Conservation (phyloP, 352 stramenopile species). For the Phytophthora tubulina region DNA sequence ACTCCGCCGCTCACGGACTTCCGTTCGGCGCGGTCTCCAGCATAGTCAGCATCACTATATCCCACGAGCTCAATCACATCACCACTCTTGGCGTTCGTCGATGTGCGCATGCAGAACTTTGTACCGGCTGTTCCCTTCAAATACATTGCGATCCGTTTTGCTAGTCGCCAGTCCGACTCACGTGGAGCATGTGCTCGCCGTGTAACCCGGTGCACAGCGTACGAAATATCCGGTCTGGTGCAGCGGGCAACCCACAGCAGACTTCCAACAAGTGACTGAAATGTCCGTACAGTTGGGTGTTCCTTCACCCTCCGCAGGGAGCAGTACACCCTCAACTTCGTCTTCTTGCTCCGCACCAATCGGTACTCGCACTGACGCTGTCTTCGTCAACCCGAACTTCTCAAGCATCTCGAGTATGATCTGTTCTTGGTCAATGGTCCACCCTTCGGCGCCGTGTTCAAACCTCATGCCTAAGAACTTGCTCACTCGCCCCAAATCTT, state of each 20-base stretch:
- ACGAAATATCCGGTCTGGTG: constrained; percentile 44
- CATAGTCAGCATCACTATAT: too few relatives aligned
- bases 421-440: not conserved
- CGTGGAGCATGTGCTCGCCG: constrained; percentile 25
- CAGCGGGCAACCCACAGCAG: constrained; percentile 48
- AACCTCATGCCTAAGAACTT: constrained; percentile 46
- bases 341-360: constrained; percentile 15
- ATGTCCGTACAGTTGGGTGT: constrained; percentile 26
- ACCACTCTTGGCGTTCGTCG: too few relatives aligned
- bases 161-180: constrained; percentile 16
- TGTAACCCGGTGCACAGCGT: constrained; percentile 32
- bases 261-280: constrained; percentile 49
- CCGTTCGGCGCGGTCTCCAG: too few relatives aligned
- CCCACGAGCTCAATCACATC: too few relatives aligned
- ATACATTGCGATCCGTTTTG: constrained; percentile 36
- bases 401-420: not conserved
- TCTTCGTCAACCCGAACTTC: not conserved
- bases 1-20: constrained; percentile 37
- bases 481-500: constrained; percentile 33
- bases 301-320: not conserved
- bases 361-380: constrained; percentile 8
- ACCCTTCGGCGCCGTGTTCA: not conserved
- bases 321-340: not conserved
- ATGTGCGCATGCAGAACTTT: constrained; percentile 27
- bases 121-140: constrained; percentile 28